Percentiles rank a stretch among this genome's conserved stretches.
These are phyloP conservation scores for Saprolegnia parasitica DNA, from an alignment of 352 stramenopile species.

Conservation along the genomic window DNA sequence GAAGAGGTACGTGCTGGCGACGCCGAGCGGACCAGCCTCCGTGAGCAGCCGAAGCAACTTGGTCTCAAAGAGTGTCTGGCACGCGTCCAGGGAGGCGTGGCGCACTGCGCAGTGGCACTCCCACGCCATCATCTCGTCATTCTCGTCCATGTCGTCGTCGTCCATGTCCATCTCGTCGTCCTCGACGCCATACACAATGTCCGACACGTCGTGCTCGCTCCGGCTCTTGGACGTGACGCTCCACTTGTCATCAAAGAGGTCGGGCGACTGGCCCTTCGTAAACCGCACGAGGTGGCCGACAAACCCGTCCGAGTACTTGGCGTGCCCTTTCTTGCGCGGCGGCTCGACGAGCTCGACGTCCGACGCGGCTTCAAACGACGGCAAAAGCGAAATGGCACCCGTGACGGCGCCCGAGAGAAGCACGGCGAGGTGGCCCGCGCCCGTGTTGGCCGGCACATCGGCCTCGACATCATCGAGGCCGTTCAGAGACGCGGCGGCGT, in stretches of 20 bases:
- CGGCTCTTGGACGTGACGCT: neutral
- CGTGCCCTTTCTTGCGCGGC: neutral
- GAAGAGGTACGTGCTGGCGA: neutral
- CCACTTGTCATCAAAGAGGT: slow-evolving; percentile 16
- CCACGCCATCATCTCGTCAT: neutral
- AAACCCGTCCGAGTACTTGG: slow-evolving; percentile 12
- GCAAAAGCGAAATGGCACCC: neutral
- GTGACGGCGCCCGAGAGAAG: slow-evolving; percentile 2
- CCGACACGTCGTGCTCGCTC: slow-evolving; percentile 26
- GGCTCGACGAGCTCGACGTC: neutral
- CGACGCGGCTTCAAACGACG: neutral
- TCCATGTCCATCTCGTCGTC: slow-evolving; percentile 26
- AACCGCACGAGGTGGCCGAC: slow-evolving; percentile 19
- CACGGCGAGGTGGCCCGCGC: slow-evolving; percentile 9
- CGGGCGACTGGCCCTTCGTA: slow-evolving; percentile 6
- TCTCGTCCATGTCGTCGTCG: slow-evolving; percentile 31
- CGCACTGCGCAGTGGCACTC: neutral
- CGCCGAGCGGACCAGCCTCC: neutral
- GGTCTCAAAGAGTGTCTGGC: neutral
- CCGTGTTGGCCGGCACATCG: slow-evolving; percentile 11
- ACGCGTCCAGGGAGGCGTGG: neutral
- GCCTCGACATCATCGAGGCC: slow-evolving; percentile 12
- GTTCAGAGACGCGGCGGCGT: slow-evolving; percentile 29
- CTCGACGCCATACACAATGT: slow-evolving; percentile 31
- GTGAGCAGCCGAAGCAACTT: neutral